These are phyloP conservation scores for Pythium diclinum DNA, from an alignment of 352 stramenopile genomes.

Conservation along the genomic window DNA sequence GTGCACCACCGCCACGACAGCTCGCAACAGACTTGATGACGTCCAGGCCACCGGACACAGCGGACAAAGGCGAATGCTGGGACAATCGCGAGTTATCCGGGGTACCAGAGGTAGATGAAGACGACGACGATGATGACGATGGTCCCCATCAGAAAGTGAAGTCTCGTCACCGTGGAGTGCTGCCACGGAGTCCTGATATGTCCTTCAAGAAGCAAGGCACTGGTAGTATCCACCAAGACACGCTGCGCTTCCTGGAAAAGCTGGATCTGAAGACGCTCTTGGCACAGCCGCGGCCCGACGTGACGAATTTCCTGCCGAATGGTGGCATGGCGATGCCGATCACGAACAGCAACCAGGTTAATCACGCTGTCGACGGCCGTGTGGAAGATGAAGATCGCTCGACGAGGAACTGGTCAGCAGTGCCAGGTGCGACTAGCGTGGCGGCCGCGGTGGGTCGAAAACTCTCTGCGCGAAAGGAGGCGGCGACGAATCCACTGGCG, in stretches of 20 bases:
- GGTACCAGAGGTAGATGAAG: constrained; percentile 26
- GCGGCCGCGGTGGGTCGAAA: background rate
- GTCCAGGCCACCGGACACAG: constrained; percentile 20
- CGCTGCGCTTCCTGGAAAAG: constrained; percentile 53
- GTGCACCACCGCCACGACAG: constrained; percentile 32
- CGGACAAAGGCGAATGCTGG: constrained; percentile 16
- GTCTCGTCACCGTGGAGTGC: background rate
- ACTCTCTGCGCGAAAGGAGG: constrained; percentile 13
- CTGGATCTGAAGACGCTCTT: constrained; percentile 63
- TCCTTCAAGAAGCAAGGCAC: constrained; percentile 1
- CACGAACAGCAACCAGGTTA: constrained; percentile 5
- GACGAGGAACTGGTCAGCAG: background rate
- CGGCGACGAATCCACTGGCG: background rate
- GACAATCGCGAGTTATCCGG: constrained; percentile 16
- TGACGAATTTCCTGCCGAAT: constrained; percentile 28
- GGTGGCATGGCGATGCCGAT: background rate
- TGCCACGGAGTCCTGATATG: background rate
- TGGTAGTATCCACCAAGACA: constrained; percentile 37
- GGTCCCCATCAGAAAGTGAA: constrained; percentile 1
- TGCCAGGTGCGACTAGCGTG: background rate
- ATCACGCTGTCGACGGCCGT: constrained; percentile 2
- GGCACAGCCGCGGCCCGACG: constrained; percentile 52
- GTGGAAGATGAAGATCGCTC: constrained; percentile 10
- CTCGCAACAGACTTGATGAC: constrained; percentile 52
- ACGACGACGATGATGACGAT: constrained; percentile 23